Base-by-base conservation (phyloP, 2,329 filamentous ascomycete species). In the Sphaerulina musiva region DNA sequence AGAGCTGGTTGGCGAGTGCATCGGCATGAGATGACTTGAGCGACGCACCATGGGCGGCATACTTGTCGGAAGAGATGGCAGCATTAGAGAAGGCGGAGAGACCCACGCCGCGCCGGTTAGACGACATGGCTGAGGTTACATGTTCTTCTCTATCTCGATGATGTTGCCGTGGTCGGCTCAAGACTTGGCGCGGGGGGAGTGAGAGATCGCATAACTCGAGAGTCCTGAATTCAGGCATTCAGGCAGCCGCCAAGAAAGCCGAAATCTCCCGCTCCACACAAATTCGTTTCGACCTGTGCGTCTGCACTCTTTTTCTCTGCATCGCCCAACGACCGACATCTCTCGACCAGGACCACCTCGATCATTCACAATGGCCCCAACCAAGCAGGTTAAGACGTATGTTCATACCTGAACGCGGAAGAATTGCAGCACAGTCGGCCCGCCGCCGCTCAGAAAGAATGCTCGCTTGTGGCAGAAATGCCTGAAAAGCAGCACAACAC, bases 1-100 rank as follows among this genome's bases (percentile, higher is more conserved):
- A 86, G 58, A 98, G 86, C 70, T 98, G 93, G 38, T 90, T 95
- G 66, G 89, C 85, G 63, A 98, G 84, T 14, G 91, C 92, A 62
- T 85, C 82, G 46, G 89, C 83, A 73, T 97, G 92, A 64, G 83
- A 84, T 54, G 81, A 86, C 59, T 91, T 89, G n/a, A 98, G 84
- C 48, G 81, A 85, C 58, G 84, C 87, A 68, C 93, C 93, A 77
- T 96, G 92, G 26, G 83, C 86, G 56, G 91, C 90, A 76, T 92
- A 97, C 66, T 93, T 91, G 50, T 91, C 87, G 29, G 86, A 88
- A 8, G 90, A 87, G 59, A 95, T 83, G 51, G 85, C 87, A 58
- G 84, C 87, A 62, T 90, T 87, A 71, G 90, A 87, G 68, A 96
- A 95, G 68, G 91, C 91, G 32, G 86, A 90, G 54, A 97, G 84